Evolutionary conservation across 495 filamentous ascomycete genomes (phyloP), one percentile per base, ranked within the genome.

Genomic region (Tetracladium marchalianum): DNA sequence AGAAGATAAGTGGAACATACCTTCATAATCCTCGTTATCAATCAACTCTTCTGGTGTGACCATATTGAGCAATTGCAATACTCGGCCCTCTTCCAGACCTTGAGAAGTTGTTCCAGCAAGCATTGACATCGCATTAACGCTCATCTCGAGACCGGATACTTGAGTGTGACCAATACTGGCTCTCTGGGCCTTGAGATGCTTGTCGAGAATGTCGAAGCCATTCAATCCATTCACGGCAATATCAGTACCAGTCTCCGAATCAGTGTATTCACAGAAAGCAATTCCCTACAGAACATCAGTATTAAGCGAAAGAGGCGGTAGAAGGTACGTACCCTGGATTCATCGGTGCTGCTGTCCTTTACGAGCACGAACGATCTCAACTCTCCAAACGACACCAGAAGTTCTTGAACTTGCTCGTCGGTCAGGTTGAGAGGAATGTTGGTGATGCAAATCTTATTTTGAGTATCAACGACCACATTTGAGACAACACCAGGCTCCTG

Each of bases 41-140:
- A 96, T 82, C 13, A 99, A 72, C 65, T 99, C 92, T 47, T 97
- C 93, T 0, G 87, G 72, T 0, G 92, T 99, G 18, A 97, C 90
- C 92, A 97, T 97, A 66, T 99, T 99, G 54, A 97, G 69, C 37
- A 99, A 67, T 65, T 94, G 87, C 49, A 99, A 58, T 11, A 99
- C 90, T 37, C 88, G 77, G 46, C 81, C 78, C 37, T 77, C 77
- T 48, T 90, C 85, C 33, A 84, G 61, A 49, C 89, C 82, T 36
- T 73, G 72, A 31, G 84, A 85, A 7, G 85, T 90, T 32, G 90
- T 95, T 37, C 90, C 88, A 31, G 92, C 92, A 58, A 99, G 89
- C 86, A 97, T 90, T 24, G 89, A 92, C 87, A 99, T 97, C 51
- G 90, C 93, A 52, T 94, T 95, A 50, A 97, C 90, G 19, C 90